Evolutionary conservation across 768 basidiomycete genomes (phyloP), one percentile per base, ranked within the genome.

Genomic region (Leccinum longicurvipes): DNA sequence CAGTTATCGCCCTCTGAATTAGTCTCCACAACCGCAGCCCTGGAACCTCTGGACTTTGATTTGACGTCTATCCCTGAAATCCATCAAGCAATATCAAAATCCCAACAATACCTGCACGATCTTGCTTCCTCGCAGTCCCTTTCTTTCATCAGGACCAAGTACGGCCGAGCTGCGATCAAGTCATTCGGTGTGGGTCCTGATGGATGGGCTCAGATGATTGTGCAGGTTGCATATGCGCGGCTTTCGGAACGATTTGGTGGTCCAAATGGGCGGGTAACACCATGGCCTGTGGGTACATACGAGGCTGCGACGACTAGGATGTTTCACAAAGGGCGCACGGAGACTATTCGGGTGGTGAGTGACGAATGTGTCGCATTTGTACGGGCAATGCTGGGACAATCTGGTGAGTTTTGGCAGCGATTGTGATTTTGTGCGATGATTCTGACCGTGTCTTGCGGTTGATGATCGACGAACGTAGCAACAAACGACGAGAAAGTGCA

Each of bases 251-350:
- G 55, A 17, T 67, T 67, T 25, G 47, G 51, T 34, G 49, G 50
- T 1, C 47, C 57, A 47, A 60, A 61, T 36, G 58, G 60, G 42
- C 62, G 69, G n/a, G 60, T 57, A 2, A 63, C 66, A 3, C 71
- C 77, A 34, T 76, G 78, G 74, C 74, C 76, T 27, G 93, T 90
- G 3, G 91, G 82, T 5, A 93, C 93, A n/a, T 98, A 98, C 68
- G 95, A 98, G 73, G 89, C 92, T 54, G 93, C 93, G 31, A 86
- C 90, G 58, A 94, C 93, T n/a, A 80, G 95, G 29, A 83, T 81
- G 68, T 97, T 89, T 72, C 80, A 81, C 72, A 90, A 93, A 66
- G 95, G 95, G 14, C 81, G 95, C 47, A 98, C 95, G 24, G 95
- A 98, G 74, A 87, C 91, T n/a, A 92, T 98, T 56, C 79, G 95